phyloP scores from a whole-genome alignment of 2,329 filamentous ascomycete genomes.

The Cladobotryum mycophilum region DNA sequence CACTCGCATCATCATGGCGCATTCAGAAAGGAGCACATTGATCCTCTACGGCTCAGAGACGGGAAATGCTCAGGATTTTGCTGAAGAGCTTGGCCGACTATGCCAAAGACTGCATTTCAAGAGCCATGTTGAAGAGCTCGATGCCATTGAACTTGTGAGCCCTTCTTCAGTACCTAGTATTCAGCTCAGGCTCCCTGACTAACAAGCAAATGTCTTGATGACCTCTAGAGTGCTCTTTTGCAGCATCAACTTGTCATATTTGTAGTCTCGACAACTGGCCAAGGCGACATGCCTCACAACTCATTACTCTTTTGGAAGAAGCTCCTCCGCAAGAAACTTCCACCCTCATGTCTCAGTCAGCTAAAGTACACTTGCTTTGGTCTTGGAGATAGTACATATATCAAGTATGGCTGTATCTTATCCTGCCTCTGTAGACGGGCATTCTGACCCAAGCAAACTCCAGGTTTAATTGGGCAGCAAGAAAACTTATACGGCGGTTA shows the following conservation, averaged over 20 bases:
- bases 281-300: conserved; percentile 88
- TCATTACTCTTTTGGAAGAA: conserved; percentile 77
- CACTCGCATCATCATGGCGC: conserved; percentile 17
- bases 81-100: conserved; percentile 71
- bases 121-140: conserved; percentile 69
- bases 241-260: conserved; percentile 62
- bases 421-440: neutral
- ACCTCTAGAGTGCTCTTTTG: conserved; percentile 42
- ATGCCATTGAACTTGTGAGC: conserved; percentile 68
- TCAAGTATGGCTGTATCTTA: conserved; percentile 53
- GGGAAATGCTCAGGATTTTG: conserved; percentile 86
- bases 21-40: conserved; percentile 43
- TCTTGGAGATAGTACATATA: conserved; percentile 89
- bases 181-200: neutral
- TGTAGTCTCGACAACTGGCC: conserved; percentile 84
- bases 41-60: conserved; percentile 93
- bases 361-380: conserved; percentile 82
- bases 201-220: neutral
- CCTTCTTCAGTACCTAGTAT: neutral
- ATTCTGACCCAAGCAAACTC: neutral
- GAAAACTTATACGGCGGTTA: conserved; percentile 80
- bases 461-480: conserved; percentile 87
- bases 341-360: conserved; percentile 59
- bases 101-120: conserved; percentile 73
- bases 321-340: conserved; percentile 71